Conservation (phyloP, 75 land plant genomes). For the Pinus taeda region DNA sequence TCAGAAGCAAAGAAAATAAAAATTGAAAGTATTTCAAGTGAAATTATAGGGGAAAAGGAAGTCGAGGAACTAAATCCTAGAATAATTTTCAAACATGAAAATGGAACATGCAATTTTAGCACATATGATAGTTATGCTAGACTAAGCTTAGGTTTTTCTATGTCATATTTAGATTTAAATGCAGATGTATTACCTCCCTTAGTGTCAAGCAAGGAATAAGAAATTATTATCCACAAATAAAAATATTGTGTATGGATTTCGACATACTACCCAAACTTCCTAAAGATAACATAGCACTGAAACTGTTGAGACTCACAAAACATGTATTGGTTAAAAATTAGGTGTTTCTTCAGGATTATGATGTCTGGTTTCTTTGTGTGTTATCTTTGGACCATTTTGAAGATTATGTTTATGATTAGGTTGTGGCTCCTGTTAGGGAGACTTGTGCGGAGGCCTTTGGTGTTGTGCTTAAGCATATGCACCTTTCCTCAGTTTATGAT, state of each 20-base stretch:
- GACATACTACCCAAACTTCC: conserved; percentile 18
- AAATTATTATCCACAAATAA: not conserved
- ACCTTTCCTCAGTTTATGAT: no score
- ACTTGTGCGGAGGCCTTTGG: no score
- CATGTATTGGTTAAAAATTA: no score
- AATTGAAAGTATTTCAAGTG: conserved; percentile 23
- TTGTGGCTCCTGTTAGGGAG: no score
- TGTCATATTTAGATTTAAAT: conserved; percentile 43
- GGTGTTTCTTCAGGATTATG: no score
- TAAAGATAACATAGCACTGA: conserved; percentile 41
- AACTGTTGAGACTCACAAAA: conserved; percentile 32
- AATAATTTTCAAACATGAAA: conserved; percentile 18
- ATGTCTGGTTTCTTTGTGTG: no score
- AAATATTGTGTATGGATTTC: not conserved
- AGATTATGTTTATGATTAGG: no score
- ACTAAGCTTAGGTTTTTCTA: conserved; percentile 24
- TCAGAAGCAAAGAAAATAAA: conserved; percentile 53
- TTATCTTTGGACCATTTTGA: no score
- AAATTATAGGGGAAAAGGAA: not conserved
- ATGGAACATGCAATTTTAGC: conserved; percentile 5
- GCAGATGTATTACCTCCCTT: conserved; percentile 8
- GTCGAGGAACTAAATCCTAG: not conserved
- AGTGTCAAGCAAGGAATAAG: conserved; percentile 1
- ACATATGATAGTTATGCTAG: conserved; percentile 14
- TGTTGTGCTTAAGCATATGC: no score